These are phyloP conservation scores for Ceratobasidium sp. DNA, from an alignment of 1,284 basidiomycete genomes.

Conservation along the genomic window DNA sequence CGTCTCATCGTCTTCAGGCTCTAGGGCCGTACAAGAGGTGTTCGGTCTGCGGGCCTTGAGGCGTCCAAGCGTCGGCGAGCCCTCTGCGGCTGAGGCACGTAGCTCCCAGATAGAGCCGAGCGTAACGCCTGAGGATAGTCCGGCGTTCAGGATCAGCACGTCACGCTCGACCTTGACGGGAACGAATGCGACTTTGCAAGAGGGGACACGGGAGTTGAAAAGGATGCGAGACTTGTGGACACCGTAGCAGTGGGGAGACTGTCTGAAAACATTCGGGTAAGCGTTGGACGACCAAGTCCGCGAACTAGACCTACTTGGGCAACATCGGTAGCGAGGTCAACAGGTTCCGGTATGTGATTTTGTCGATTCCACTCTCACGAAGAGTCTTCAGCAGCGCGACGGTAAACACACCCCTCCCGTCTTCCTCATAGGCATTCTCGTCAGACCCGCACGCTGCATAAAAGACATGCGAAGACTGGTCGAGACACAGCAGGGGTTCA, in stretches of 20 bases:
- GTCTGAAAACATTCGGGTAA: background rate
- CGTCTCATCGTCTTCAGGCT: too few species aligned
- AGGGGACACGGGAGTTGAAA: conserved; percentile 67
- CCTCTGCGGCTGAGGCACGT: conserved; percentile 61
- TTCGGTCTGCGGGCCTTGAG: too few species aligned
- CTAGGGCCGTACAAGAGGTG: too few species aligned
- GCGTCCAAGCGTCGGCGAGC: too few species aligned
- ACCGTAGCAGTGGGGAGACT: conserved; percentile 4
- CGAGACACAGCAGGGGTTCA: background rate
- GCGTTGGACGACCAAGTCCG: too few species aligned
- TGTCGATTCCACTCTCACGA: conserved; percentile 62
- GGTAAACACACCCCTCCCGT: conserved; percentile 65
- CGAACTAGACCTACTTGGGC: conserved; percentile 46
- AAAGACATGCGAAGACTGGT: background rate
- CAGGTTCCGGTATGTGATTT: conserved; percentile 62
- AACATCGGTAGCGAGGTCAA: conserved; percentile 49
- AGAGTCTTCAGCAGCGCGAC: conserved; percentile 62
- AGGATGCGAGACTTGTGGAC: conserved; percentile 60
- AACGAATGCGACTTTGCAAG: conserved; percentile 59
- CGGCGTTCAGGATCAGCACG: conserved; percentile 60
- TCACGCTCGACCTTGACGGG: conserved; percentile 55
- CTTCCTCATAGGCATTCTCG: background rate
- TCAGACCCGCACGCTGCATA: background rate
- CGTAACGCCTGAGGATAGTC: conserved; percentile 67
- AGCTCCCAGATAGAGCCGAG: conserved; percentile 62